Evolutionary conservation across 495 filamentous ascomycete genomes (phyloP).

Genomic region (Geopyxis carbonaria): DNA sequence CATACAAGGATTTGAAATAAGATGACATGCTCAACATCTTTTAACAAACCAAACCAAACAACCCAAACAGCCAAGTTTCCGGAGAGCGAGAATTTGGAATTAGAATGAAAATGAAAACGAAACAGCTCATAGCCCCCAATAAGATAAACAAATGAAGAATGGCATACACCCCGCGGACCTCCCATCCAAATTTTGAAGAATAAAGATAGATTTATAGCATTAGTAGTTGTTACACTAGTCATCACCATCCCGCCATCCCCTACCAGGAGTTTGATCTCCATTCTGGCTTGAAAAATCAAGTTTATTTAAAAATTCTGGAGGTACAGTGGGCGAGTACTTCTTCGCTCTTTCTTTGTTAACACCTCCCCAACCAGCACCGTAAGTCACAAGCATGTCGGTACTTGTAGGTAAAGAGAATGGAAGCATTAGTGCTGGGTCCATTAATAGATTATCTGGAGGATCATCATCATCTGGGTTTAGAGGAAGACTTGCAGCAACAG

Average conservation of each 20-base stretch:
- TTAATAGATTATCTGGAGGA: constrained; percentile 49
- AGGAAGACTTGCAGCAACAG: constrained; percentile 9
- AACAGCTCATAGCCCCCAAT: no score
- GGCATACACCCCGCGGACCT: no score
- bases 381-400: constrained; percentile 91
- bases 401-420: constrained; percentile 89
- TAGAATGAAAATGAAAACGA: no score
- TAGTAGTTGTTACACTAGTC: no score
- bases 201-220: no score
- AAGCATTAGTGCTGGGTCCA: constrained; percentile 82
- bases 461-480: constrained; percentile 37
- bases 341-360: constrained; percentile 78
- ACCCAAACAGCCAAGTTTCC: no score
- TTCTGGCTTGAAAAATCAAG: constrained; percentile 42
- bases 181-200: no score
- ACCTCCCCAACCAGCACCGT: constrained; percentile 86
- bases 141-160: no score
- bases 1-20: no score
- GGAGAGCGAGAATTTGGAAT: no score
- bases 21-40: no score
- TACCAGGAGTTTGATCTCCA: constrained; percentile 12
- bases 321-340: constrained; percentile 93
- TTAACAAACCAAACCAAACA: no score
- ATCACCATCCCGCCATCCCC: not conserved
- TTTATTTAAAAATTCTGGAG: constrained; percentile 80